Evolutionary conservation across 257 asterid species (phyloP), one percentile per base, ranked within the genome.

Genomic region (Solanum rostratum): DNA sequence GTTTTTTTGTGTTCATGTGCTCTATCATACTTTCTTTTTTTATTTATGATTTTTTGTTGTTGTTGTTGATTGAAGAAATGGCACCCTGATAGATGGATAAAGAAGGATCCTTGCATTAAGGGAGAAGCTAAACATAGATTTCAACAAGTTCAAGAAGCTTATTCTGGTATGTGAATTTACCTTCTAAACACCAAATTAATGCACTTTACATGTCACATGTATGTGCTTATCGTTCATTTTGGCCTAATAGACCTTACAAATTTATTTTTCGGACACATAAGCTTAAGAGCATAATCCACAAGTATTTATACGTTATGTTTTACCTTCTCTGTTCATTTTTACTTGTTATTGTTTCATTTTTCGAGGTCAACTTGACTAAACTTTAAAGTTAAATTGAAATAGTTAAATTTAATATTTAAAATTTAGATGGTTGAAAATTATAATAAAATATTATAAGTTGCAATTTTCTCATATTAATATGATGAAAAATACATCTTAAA

Each of bases 41-140:
- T 9, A 43, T 18, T 80, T 37, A 69, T 39, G 16, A 12, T 33
- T 54, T n/a, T 10, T n/a, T 59, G n/a, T n/a, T n/a, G n/a, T 20
- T 55, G 2, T 13, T 73, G 18, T 85, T 86, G 73, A 52, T 68
- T 66, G 30, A n/a, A 88, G 92, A 88, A 90, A 86, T 88, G 91
- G 94, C 91, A 91, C 79, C 91, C 92, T 3, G 94, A 91, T 79
- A 86, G 87, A 70, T 85, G 92, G 88, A 85, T 59, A 81, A 87
- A 80, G 83, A 87, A 27, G 85, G 86, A 89, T 54, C 82, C 88
- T 46, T 9, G 57, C 45, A 57, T 81, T 22, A 84, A 83, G 6
- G 88, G 86, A 41, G 90, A 90, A 62, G 91, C 91, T 13, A 90
- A 88, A 13, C 82, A 16, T n/a, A 87, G 83, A 55, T 91, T 90